These are phyloP conservation scores for Grosmannia huntii DNA, from an alignment of 2,329 filamentous ascomycete genomes.

Conservation along the genomic window DNA sequence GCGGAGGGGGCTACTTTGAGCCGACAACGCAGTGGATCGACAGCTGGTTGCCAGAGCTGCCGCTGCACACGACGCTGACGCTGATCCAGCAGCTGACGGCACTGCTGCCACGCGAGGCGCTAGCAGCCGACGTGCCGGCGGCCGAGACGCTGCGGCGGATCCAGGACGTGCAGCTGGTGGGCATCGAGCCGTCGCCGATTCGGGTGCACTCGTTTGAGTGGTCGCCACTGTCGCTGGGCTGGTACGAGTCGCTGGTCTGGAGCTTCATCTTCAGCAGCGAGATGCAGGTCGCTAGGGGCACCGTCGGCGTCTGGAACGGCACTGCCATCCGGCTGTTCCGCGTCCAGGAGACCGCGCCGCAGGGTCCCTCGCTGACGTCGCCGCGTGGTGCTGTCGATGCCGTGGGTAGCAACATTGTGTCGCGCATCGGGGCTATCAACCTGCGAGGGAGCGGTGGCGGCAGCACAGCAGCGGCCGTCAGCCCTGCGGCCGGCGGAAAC, in stretches of 20 bases:
- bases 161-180: slow-evolving; percentile 48
- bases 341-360: slow-evolving; percentile 71
- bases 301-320: slow-evolving; percentile 87
- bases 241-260: slow-evolving; percentile 95
- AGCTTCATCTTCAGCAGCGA: slow-evolving; percentile 83
- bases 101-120: slow-evolving; percentile 39
- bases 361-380: slow-evolving; percentile 68
- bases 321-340: slow-evolving; percentile 80
- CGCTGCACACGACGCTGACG: slow-evolving; percentile 73
- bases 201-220: slow-evolving; percentile 85
- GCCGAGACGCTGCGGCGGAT: slow-evolving; percentile 34
- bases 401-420: slow-evolving; percentile 80
- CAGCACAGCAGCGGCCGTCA: slow-evolving; percentile 10
- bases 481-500: neutral
- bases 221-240: slow-evolving; percentile 79
- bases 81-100: slow-evolving; percentile 55
- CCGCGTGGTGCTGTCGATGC: slow-evolving; percentile 87
- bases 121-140: slow-evolving; percentile 17
- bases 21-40: slow-evolving; percentile 82
- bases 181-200: slow-evolving; percentile 61
- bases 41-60: slow-evolving; percentile 82
- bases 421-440: slow-evolving; percentile 71
- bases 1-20: slow-evolving; percentile 39
- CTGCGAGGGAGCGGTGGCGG: slow-evolving; percentile 35
- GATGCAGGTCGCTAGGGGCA: slow-evolving; percentile 75